A percentile compares a stretch with the other conserved stretches of the same genome.
Evolutionary conservation across 2,329 filamentous ascomycete genomes (phyloP).

Genomic region (Stagonosporopsis rhizophila): DNA sequence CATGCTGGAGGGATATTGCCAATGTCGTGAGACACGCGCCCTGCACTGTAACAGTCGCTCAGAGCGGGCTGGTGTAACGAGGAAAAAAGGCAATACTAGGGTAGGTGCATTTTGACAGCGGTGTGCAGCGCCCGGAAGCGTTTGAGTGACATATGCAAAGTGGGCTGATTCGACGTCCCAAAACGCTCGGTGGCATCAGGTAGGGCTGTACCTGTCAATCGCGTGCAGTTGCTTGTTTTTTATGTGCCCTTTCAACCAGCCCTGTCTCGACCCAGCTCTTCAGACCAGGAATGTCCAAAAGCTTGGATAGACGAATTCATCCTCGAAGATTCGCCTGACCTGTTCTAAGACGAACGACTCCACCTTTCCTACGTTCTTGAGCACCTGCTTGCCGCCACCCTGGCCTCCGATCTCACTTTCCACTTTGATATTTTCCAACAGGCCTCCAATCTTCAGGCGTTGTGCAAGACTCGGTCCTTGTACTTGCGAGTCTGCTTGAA

Average conservation of each 20-base stretch:
- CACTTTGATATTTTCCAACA: slow-evolving; percentile 91
- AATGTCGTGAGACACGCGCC: slow-evolving; percentile 38
- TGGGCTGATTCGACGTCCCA: slow-evolving; percentile 26
- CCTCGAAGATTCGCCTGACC: slow-evolving; percentile 95
- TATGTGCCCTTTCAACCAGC: not conserved
- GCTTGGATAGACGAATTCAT: slow-evolving; percentile 97
- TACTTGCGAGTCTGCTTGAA: slow-evolving; percentile 33
- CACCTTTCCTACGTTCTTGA: slow-evolving; percentile 99
- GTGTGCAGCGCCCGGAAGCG: slow-evolving; percentile 27
- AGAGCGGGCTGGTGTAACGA: slow-evolving; percentile 39
- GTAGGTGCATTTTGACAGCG: slow-evolving; percentile 42
- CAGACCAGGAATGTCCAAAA: slow-evolving; percentile 97
- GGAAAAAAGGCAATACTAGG: slow-evolving; percentile 24
- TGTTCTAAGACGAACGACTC: slow-evolving; percentile 97
- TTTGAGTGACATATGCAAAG: slow-evolving; percentile 28
- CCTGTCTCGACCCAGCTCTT: slow-evolving; percentile 16
- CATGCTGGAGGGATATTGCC: slow-evolving; percentile 29
- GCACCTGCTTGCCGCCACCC: slow-evolving; percentile 87
- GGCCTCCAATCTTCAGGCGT: slow-evolving; percentile 67
- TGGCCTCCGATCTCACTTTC: slow-evolving; percentile 97
- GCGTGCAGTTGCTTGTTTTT: slow-evolving; percentile 15
- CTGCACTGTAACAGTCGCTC: slow-evolving; percentile 44
- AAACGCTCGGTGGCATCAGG: slow-evolving; percentile 26
- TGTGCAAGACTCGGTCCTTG: slow-evolving; percentile 36
- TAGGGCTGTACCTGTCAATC: slow-evolving; percentile 19